phyloP scores from a whole-genome alignment of 225 moss, liverwort and hornwort genomes.

The Asterella californica region DNA sequence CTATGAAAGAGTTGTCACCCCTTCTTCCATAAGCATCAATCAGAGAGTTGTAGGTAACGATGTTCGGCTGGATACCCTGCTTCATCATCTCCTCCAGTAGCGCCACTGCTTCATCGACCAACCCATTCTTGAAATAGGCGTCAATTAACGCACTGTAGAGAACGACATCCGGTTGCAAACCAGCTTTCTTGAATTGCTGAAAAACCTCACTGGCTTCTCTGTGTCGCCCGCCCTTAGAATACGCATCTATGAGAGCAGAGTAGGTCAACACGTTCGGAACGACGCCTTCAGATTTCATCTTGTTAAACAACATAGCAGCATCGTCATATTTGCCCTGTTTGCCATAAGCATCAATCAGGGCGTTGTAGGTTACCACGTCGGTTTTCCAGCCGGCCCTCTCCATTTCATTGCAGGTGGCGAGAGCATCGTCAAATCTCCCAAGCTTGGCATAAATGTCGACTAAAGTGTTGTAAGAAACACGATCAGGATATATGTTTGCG shows the following conservation, averaged over 20 bases:
- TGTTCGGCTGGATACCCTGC: constrained; percentile 92
- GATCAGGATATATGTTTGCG: constrained; percentile 77
- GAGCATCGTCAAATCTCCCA: constrained; percentile 92
- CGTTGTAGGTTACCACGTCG: constrained; percentile 96
- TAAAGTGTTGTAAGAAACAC: constrained; percentile 92
- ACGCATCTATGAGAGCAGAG: constrained; percentile 91
- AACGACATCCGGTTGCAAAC: constrained; percentile 90
- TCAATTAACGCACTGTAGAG: constrained; percentile 92
- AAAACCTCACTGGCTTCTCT: constrained; percentile 74
- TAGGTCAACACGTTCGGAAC: constrained; percentile 85
- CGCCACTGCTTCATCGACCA: constrained; percentile 83
- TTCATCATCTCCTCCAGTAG: constrained; percentile 92
- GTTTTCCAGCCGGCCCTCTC: constrained; percentile 95
- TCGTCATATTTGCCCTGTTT: constrained; percentile 91
- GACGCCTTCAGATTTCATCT: constrained; percentile 82
- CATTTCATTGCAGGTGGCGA: constrained; percentile 86
- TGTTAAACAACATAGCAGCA: constrained; percentile 65
- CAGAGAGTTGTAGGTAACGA: constrained; percentile 94
- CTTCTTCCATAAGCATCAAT: constrained; percentile 93
- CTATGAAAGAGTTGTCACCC: constrained; percentile 78
- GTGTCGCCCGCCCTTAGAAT: constrained; percentile 83
- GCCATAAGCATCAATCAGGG: constrained; percentile 88
- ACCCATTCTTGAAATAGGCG: constrained; percentile 82
- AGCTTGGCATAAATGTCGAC: constrained; percentile 96
- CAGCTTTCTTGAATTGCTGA: constrained; percentile 78